These are phyloP conservation scores for Candida nonsorbophila DNA, from an alignment of 805 yeast genomes.

Conservation along the genomic window DNA sequence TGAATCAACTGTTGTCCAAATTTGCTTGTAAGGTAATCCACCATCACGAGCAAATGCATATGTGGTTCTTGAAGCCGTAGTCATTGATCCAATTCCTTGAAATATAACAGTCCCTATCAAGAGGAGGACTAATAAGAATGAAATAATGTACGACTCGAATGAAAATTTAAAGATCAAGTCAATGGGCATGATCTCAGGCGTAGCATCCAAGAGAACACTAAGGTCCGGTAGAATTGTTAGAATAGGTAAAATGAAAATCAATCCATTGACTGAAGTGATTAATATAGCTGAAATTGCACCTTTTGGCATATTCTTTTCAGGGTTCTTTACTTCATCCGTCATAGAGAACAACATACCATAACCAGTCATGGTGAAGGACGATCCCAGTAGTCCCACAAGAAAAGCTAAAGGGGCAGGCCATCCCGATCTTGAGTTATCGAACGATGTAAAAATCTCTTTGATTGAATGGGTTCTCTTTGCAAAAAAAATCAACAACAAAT, in stretches of 20 bases:
- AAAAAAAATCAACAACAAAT: constrained; percentile 54
- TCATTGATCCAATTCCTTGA: constrained; percentile 74
- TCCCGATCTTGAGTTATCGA: constrained; percentile 70
- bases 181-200: constrained; percentile 69
- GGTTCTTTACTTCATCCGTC: constrained; percentile 75
- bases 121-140: constrained; percentile 61
- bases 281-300: constrained; percentile 65
- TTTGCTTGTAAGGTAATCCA: constrained; percentile 60
- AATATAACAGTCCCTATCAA: constrained; percentile 66
- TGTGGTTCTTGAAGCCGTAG: constrained; percentile 79
- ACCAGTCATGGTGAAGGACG: constrained; percentile 76
- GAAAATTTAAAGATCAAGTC: constrained; percentile 69
- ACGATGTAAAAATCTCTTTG: constrained; percentile 54
- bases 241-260: constrained; percentile 67
- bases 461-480: constrained; percentile 55
- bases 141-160: constrained; percentile 62
- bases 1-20: constrained; percentile 64
- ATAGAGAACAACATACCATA: constrained; percentile 78
- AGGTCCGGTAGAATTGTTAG: constrained; percentile 69
- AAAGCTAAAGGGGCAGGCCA: constrained; percentile 72
- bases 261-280: constrained; percentile 62
- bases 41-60: constrained; percentile 81
- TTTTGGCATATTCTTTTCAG: constrained; percentile 69
- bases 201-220: constrained; percentile 46
- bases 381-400: constrained; percentile 71